Percentiles rank a stretch among this genome's conserved stretches.
phyloP scores from a whole-genome alignment of 306 rosid genomes.

The Lotus japonicus region DNA sequence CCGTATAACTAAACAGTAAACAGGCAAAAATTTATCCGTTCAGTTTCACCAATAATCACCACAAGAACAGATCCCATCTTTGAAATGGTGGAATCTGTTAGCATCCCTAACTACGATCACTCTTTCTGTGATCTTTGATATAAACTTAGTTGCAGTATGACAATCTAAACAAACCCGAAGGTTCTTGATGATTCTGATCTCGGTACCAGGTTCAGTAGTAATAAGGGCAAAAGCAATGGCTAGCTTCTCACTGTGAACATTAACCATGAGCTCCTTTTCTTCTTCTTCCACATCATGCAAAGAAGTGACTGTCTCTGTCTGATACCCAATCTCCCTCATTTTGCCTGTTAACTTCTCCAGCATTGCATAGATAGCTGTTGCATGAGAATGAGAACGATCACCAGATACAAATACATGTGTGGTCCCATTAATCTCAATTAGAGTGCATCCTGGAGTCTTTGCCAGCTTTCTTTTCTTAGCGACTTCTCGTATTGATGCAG shows the following conservation, averaged over 20 bases:
- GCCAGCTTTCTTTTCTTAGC: constrained; percentile 67
- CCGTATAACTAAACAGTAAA: constrained; percentile 21
- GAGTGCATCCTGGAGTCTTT: constrained; percentile 89
- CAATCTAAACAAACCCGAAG: constrained; percentile 96
- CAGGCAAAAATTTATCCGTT: constrained; percentile 10
- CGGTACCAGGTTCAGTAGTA: constrained; percentile 69
- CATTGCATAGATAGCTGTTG: constrained; percentile 67
- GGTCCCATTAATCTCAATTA: constrained; percentile 70
- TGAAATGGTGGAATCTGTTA: constrained; percentile 90
- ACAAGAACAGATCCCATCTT: constrained; percentile 80
- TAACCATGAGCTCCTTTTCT: constrained; percentile 87
- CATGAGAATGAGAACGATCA: constrained; percentile 70
- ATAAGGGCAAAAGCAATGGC: constrained; percentile 91
- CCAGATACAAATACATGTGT: constrained; percentile 73
- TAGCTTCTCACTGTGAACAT: constrained; percentile 87
- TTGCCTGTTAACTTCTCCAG: constrained; percentile 74
- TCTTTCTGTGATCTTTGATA: constrained; percentile 82
- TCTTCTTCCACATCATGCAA: constrained; percentile 97
- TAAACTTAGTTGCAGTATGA: constrained; percentile 78
- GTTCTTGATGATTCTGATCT: constrained; percentile 87
- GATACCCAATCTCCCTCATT: constrained; percentile 83
- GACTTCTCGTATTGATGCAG: constrained; percentile 75
- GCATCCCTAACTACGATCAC: constrained; percentile 91
- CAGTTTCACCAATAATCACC: constrained; percentile 84
- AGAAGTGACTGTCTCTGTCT: constrained; percentile 63